A percentile compares a stretch with the other conserved stretches of the same genome.
Conservation (phyloP, 2,329 filamentous ascomycete species). For the Ceratocystis cubensis region DNA sequence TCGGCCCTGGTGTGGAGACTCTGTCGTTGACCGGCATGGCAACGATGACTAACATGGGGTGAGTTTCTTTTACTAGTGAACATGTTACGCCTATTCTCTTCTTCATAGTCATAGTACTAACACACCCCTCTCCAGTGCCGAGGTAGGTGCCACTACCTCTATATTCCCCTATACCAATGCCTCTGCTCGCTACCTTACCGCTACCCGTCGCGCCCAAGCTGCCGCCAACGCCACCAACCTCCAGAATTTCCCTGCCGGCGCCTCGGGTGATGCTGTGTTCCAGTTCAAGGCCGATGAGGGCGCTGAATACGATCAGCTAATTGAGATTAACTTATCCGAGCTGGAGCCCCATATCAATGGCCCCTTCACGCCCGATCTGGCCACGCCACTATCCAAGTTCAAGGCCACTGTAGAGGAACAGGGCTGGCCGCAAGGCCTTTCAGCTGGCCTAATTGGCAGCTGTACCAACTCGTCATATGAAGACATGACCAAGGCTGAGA, state of each 20-base stretch:
- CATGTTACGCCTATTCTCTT: too few species aligned
- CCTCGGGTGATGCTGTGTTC: conserved; percentile 40
- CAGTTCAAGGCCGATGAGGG: conserved; percentile 65
- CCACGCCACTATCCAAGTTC: conserved; percentile 83
- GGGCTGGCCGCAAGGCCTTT: conserved; percentile 81
- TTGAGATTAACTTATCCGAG: conserved; percentile 78
- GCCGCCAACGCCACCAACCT: conserved; percentile 52
- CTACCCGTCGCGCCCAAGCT: conserved; percentile 57
- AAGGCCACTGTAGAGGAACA: conserved; percentile 72
- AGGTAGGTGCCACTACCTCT: conserved; percentile 90
- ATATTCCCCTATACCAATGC: conserved; percentile 84
- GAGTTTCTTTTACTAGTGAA: neutral
- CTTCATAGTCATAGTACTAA: neutral
- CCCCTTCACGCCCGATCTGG: conserved; percentile 89
- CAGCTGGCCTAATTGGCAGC: conserved; percentile 87
- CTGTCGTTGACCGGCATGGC: conserved; percentile 89
- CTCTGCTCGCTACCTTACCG: conserved; percentile 72
- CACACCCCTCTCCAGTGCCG: conserved; percentile 32
- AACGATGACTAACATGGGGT: conserved; percentile 78
- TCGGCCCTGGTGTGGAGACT: conserved; percentile 76
- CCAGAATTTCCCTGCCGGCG: conserved; percentile 39
- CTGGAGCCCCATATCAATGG: conserved; percentile 96
- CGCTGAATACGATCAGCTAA: conserved; percentile 79
- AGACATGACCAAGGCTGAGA: conserved; percentile 93
- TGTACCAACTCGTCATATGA: conserved; percentile 99